Evolutionary conservation across 768 basidiomycete genomes (phyloP), one percentile per base, ranked within the genome.

Genomic region (Krasilnikovozyma curviuscula): DNA sequence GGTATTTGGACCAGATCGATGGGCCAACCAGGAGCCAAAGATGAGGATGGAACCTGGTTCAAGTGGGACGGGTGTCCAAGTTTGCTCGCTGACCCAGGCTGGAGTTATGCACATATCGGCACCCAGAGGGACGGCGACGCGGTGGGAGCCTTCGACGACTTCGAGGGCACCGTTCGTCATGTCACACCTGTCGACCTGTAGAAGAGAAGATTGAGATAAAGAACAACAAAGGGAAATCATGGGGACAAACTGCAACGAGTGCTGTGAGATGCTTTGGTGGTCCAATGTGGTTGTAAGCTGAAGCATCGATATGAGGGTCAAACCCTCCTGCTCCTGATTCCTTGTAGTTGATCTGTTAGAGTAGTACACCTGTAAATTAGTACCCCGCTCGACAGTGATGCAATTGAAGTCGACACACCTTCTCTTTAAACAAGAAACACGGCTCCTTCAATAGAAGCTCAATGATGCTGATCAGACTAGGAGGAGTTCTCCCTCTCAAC

Each of bases 281-380:
- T 13, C 52, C 47, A 33, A 56, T 44, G 37, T 57, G 56, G 28
- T 49, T 49, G 48, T 57, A 57, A 18, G 56, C 50, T 44, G 43
- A 40, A 3, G 56, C 56, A 31, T 57, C 56, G 33, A 53, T 53
- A 39, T 57, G 56, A 24, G 56, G 40, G 32, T 48, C 56, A 33
- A 53, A 57, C 7, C 56, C 56, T 9, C 56, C 56, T 12, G 53
- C 56, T 8, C 45, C 46, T 6, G 56, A 23, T 31, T 49, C 46
- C 32, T 57, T 57, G 44, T 57, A 57, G 32, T 57, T 55, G 41
- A 57, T 57, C 55, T 55, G 40, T 21, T 46, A 40, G 44, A 41
- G 39, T n/a, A n/a, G n/a, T n/a, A n/a, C n/a, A n/a, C n/a, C n/a
- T n/a, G n/a, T n/a, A n/a, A n/a, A n/a, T n/a, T n/a, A n/a, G n/a